These are phyloP conservation scores for Hanseniaspora jakobsenii DNA, from an alignment of 805 yeast genomes.

Conservation along the genomic window DNA sequence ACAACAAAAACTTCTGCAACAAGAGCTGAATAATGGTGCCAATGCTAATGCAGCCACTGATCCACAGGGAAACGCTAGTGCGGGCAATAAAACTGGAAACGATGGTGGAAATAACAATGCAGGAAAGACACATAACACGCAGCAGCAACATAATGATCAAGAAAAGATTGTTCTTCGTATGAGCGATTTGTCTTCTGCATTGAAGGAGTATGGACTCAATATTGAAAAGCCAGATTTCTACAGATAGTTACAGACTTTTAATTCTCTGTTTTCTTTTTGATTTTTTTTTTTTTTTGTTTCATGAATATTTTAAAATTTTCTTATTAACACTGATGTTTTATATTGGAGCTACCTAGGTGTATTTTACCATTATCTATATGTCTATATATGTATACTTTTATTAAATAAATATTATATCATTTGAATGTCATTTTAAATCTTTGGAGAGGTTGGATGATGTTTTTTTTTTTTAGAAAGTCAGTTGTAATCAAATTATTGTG, in stretches of 20 bases:
- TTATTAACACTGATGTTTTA: too few species aligned
- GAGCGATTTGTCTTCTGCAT: constrained; percentile 85
- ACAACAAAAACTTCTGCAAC: constrained; percentile 32
- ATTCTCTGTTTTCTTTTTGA: too few species aligned
- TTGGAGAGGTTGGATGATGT: too few species aligned
- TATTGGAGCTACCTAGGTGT: too few species aligned
- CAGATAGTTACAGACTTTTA: constrained; percentile 35
- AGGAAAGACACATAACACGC: constrained; percentile 22
- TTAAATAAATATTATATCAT: too few species aligned
- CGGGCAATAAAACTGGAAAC: background rate
- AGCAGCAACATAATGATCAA: constrained; percentile 35
- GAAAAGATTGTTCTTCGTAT: constrained; percentile 80
- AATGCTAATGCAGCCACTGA: constrained; percentile 20
- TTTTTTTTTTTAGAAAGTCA: too few species aligned
- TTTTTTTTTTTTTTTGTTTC: too few species aligned
- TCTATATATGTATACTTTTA: too few species aligned
- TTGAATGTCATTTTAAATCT: too few species aligned
- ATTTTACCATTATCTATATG: too few species aligned
- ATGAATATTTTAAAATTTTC: too few species aligned
- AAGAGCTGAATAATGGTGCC: constrained; percentile 22
- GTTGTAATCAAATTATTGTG: too few species aligned
- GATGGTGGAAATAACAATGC: constrained; percentile 18
- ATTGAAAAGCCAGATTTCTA: constrained; percentile 88
- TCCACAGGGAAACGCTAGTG: background rate
- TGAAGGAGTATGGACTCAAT: constrained; percentile 85